Conservation (phyloP, 345 rosid genomes). For the Eucalyptus guilfoylei region DNA sequence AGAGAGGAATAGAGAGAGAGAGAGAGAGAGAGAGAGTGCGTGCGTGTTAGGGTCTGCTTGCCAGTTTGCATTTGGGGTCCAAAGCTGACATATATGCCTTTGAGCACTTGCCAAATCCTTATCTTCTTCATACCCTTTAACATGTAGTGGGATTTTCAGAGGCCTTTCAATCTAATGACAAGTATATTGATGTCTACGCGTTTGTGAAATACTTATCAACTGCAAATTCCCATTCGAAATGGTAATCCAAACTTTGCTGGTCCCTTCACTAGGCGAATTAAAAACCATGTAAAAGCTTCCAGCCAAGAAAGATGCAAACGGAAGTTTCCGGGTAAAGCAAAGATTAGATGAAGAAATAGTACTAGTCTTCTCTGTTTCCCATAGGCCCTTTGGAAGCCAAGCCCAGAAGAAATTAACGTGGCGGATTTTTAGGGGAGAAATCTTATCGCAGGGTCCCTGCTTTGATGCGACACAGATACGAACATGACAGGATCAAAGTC, state of each 20-base stretch:
- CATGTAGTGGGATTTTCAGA: not conserved
- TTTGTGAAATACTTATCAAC: not conserved
- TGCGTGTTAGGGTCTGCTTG: not conserved
- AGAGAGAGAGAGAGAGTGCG: not conserved
- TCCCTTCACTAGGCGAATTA: not conserved
- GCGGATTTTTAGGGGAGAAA: not conserved
- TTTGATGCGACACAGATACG: not conserved
- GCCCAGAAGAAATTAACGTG: not conserved
- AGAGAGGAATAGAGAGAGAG: not conserved
- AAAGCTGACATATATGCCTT: not conserved
- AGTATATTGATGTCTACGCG: not conserved
- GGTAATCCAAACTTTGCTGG: not conserved
- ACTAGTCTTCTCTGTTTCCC: not conserved
- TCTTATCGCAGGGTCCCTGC: not conserved
- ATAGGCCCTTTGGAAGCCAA: not conserved
- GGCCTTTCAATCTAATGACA: not conserved
- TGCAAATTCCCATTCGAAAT: not conserved
- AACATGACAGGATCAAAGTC: not conserved
- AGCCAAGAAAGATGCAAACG: not conserved
- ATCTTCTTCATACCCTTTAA: not conserved
- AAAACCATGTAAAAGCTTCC: not conserved
- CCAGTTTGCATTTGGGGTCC: not conserved
- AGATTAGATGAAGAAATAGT: not conserved
- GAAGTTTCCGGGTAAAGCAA: not conserved
- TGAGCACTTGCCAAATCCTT: not conserved